phyloP scores from a whole-genome alignment of 192 early-diverging fungal species.

The Kappamyces sp. region DNA sequence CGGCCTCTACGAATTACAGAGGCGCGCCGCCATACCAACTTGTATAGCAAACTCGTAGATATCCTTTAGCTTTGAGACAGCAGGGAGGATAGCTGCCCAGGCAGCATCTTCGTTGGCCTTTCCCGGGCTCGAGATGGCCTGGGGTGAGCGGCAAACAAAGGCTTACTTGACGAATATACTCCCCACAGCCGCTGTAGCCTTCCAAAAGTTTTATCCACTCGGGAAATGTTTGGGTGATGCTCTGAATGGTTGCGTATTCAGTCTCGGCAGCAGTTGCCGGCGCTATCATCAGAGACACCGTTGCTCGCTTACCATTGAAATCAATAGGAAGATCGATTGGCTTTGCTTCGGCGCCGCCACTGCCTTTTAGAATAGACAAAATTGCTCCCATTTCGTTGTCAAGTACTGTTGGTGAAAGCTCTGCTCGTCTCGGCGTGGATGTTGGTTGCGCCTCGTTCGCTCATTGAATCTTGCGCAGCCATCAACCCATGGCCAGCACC shows the following conservation, averaged over 20 bases:
- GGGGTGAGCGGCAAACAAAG: slow-evolving; percentile 7
- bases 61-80: slow-evolving; percentile 66
- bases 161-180: slow-evolving; percentile 62
- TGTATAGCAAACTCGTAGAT: slow-evolving; percentile 75
- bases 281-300: slow-evolving; percentile 24
- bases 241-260: slow-evolving; percentile 44
- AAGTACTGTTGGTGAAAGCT: not conserved
- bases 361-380: slow-evolving; percentile 28
- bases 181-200: slow-evolving; percentile 61
- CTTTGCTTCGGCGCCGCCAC: slow-evolving; percentile 23
- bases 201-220: slow-evolving; percentile 49
- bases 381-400: slow-evolving; percentile 30
- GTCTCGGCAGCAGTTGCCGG: slow-evolving; percentile 59
- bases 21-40: slow-evolving; percentile 52
- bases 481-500: too few relatives aligned
- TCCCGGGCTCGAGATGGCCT: slow-evolving; percentile 80
- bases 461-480: too few relatives aligned
- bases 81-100: slow-evolving; percentile 79
- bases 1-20: slow-evolving; percentile 26
- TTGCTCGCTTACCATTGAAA: slow-evolving; percentile 28
- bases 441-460: too few relatives aligned
- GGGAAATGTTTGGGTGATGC: slow-evolving; percentile 48
- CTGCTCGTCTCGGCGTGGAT: too few relatives aligned
- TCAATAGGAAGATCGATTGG: slow-evolving; percentile 36
- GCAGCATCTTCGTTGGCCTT: slow-evolving; percentile 81